phyloP scores from a whole-genome alignment of 305 asterid genomes.

The Fraxinus sp. region DNA sequence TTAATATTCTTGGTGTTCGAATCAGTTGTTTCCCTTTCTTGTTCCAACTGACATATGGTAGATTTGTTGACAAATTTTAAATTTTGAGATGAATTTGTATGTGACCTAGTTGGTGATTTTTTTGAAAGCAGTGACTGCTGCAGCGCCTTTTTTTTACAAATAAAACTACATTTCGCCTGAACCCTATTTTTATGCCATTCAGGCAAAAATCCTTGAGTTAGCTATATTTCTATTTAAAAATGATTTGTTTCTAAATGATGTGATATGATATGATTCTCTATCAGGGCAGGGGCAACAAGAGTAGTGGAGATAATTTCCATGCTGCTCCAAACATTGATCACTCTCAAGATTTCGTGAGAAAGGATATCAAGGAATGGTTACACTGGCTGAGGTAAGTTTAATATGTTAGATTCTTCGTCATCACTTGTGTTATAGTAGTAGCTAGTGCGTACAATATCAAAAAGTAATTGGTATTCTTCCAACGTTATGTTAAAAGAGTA shows the following conservation, averaged over 20 bases:
- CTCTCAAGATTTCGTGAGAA: constrained; percentile 92
- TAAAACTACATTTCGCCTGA: constrained; percentile 10
- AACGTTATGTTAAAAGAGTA: neutral
- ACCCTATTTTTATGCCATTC: constrained; percentile 19
- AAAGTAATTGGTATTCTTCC: neutral
- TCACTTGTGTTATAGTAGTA: neutral
- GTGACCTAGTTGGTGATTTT: neutral
- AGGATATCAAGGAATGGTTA: constrained; percentile 86
- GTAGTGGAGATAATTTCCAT: constrained; percentile 93
- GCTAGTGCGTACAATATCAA: neutral
- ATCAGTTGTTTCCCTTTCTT: neutral
- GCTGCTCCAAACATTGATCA: constrained; percentile 99
- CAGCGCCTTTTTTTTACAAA: neutral
- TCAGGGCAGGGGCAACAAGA: constrained; percentile 92
- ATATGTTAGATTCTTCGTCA: neutral
- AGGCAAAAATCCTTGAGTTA: neutral
- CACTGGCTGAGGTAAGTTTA: constrained; percentile 74
- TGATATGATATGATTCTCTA: constrained; percentile 4
- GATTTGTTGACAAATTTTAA: neutral
- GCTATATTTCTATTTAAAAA: constrained; percentile 14
- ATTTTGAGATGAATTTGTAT: neutral
- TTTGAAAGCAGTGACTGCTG: neutral
- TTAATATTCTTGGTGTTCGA: neutral
- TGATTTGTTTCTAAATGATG: constrained; percentile 23
- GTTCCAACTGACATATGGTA: neutral